Evolutionary conservation across 1,284 basidiomycete species (phyloP).

Genomic region (Trichosporon asahii): DNA sequence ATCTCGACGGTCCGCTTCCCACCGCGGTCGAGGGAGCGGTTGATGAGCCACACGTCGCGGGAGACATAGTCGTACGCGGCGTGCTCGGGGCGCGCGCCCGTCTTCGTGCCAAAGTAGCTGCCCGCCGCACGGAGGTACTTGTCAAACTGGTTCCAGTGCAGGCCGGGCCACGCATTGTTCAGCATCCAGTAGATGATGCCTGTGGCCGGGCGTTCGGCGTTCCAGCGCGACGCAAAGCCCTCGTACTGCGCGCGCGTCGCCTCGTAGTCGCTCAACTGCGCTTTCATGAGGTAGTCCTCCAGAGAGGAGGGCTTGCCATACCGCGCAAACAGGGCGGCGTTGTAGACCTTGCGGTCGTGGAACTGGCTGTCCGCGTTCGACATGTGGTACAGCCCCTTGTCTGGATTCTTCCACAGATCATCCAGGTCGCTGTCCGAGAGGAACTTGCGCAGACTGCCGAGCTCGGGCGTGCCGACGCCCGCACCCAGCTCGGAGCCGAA

Average conservation of each 20-base stretch:
- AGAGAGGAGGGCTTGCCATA: not conserved
- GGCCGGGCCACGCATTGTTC: not conserved
- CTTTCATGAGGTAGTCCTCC: not conserved
- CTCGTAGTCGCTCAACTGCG: not conserved
- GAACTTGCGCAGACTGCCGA: not conserved
- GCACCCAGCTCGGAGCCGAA: constrained; percentile 2
- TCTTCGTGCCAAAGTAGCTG: not conserved
- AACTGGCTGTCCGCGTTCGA: not conserved
- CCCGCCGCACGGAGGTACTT: not conserved
- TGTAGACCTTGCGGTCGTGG: not conserved
- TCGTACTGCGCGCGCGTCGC: not conserved
- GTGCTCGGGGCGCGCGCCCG: not conserved
- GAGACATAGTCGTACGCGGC: not conserved
- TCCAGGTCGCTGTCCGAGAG: not conserved
- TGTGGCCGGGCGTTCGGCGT: not conserved
- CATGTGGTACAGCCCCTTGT: constrained; percentile 10
- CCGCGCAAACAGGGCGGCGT: not conserved
- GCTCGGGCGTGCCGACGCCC: not conserved
- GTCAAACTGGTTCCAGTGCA: constrained; percentile 1
- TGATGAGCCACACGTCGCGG: not conserved
- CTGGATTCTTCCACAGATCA: not conserved
- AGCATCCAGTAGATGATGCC: constrained; percentile 8
- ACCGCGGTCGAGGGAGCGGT: not conserved
- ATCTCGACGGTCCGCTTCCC: not conserved
- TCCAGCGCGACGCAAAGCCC: not conserved